Percentiles rank a stretch among this genome's conserved stretches.
phyloP scores from a whole-genome alignment of 176 grass and related monocot species.

The Otatea glauca region DNA sequence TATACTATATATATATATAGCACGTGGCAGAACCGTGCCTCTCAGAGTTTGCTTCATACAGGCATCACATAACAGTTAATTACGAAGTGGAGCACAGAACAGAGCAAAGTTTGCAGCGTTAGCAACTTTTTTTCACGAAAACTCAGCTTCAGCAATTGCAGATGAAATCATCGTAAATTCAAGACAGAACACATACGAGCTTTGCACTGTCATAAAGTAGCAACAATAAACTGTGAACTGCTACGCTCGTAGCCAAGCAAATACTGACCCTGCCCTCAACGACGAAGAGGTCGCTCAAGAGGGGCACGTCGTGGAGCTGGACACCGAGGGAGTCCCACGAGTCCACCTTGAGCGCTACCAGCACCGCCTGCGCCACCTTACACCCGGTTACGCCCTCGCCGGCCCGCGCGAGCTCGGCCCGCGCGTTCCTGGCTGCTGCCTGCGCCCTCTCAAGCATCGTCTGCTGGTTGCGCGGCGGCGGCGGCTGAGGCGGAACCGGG shows the following conservation, averaged over 20 bases:
- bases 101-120: conserved; percentile 1
- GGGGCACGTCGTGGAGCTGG: conserved; percentile 66
- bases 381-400: conserved; percentile 79
- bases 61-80: neutral
- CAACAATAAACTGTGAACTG: neutral
- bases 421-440: conserved; percentile 53
- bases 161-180: neutral
- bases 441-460: conserved; percentile 58
- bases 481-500: neutral
- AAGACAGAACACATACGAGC: neutral
- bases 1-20: too few relatives aligned
- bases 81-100: neutral
- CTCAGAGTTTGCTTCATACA: conserved; percentile 12
- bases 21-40: neutral
- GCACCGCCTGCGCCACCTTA: conserved; percentile 75
- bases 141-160: conserved; percentile 4
- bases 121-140: neutral
- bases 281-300: conserved; percentile 66
- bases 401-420: conserved; percentile 53
- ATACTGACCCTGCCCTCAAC: conserved; percentile 76
- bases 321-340: conserved; percentile 76
- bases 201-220: neutral
- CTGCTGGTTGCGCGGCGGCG: conserved; percentile 13
- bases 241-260: neutral
- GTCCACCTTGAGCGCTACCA: conserved; percentile 60